Evolutionary conservation across 805 yeast species (phyloP), one percentile per base, ranked within the genome.

Genomic region (Ogataea nakhonphanomensis): DNA sequence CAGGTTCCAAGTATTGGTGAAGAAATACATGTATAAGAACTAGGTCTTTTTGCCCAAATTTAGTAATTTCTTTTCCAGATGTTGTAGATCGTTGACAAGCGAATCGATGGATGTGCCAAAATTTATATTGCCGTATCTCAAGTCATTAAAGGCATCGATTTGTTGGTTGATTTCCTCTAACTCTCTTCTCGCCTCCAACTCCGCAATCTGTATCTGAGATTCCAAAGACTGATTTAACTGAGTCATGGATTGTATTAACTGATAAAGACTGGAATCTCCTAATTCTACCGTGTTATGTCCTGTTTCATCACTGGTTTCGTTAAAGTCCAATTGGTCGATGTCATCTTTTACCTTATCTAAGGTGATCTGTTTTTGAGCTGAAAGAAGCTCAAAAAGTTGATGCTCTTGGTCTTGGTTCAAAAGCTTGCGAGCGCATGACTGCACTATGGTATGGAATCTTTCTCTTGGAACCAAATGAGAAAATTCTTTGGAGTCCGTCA

Each of bases 101-200:
- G 48, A 49, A 3, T 44, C 43, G 9, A 54, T 43, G 2, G 55
- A 44, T 7, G 48, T 46, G 20, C 34, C 46, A 35, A 51, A 47
- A 13, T 51, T 49, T 25, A 47, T 43, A 14, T 51, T 45, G 1
- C 62, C 54, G 46, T 53, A 53, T 41, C 56, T 41, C 21, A 66
- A 37, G 24, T 62, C 68, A 37, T 56, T 55, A 27, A 65, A 43
- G 8, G 49, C 46, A 15, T 57, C 58, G 2, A 66, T 54, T 10
- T 61, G 41, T 8, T 55, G 51, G 23, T 44, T 46, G 13, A 63
- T 47, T 3, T 51, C 52, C 3, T 35, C 30, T 13, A 59, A 35
- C 33, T 46, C 50, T 8, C 28, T 15, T 4, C 38, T 43, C 4
- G 54, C 35, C 14, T 50, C 26, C 5, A 23, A 25, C 33, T 64